A percentile compares a stretch with the other conserved stretches of the same genome.
These are phyloP conservation scores for Diplodia corticola DNA, from an alignment of 2,329 filamentous ascomycete species.

Conservation along the genomic window DNA sequence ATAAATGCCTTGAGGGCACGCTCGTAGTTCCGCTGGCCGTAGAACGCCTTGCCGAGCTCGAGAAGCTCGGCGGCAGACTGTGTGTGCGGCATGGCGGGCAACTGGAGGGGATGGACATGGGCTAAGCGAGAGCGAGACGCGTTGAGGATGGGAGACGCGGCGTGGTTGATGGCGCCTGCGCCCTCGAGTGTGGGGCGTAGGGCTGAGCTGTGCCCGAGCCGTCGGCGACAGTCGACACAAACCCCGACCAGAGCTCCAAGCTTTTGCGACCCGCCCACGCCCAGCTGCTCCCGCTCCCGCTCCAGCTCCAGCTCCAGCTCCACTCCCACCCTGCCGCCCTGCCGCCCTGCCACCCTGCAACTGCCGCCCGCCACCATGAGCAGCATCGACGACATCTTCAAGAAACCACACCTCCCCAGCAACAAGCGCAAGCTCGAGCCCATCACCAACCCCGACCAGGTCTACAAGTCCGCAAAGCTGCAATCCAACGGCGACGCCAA, in stretches of 20 bases:
- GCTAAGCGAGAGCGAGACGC: not conserved
- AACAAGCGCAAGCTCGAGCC: slow-evolving; percentile 62
- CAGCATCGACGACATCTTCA: slow-evolving; percentile 64
- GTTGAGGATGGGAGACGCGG: slow-evolving; percentile 11
- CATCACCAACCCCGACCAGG: slow-evolving; percentile 56
- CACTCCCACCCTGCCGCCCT: not conserved
- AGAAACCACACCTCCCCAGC: slow-evolving; percentile 52
- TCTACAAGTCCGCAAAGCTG: slow-evolving; percentile 62
- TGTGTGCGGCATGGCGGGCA: slow-evolving; percentile 31
- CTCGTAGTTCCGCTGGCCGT: slow-evolving; percentile 39
- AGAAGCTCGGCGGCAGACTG: slow-evolving; percentile 38
- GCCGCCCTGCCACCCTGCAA: not conserved
- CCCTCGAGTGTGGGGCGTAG: slow-evolving; percentile 9
- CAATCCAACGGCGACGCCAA: slow-evolving; percentile 52
- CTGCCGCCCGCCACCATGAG: slow-evolving; percentile 48
- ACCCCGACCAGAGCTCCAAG: slow-evolving; percentile 11
- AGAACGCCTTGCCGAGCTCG: slow-evolving; percentile 39
- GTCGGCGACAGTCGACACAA: slow-evolving; percentile 15
- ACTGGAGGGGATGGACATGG: not conserved
- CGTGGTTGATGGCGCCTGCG: slow-evolving; percentile 12
- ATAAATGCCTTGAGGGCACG: slow-evolving; percentile 38
- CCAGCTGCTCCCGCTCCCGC: no score
- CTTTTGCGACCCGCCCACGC: not conserved
- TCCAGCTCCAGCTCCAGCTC: no score
- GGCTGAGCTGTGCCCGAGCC: not conserved